Conservation (phyloP, 495 filamentous ascomycete genomes). For the Talaromyces wortmannii region DNA sequence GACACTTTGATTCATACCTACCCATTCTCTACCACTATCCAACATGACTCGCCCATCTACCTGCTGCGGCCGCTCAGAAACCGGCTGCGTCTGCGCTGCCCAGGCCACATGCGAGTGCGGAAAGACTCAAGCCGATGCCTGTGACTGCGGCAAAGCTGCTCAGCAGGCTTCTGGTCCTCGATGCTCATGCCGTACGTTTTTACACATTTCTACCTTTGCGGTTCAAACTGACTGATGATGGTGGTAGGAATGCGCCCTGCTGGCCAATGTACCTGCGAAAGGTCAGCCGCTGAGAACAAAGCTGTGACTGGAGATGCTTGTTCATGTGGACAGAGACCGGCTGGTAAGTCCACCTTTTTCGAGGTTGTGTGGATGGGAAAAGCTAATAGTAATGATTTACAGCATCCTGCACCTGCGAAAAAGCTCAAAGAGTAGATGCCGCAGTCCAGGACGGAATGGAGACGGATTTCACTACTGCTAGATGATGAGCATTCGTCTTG, state of each 20-base stretch:
- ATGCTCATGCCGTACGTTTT: slow-evolving; percentile 72
- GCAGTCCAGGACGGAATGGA: slow-evolving; percentile 43
- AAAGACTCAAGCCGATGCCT: slow-evolving; percentile 75
- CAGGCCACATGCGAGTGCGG: slow-evolving; percentile 81
- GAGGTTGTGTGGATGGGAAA: neutral
- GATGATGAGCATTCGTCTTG: neutral
- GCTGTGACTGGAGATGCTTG: slow-evolving; percentile 53
- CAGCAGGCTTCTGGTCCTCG: slow-evolving; percentile 76
- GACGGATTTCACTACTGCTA: slow-evolving; percentile 74
- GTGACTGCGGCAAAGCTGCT: slow-evolving; percentile 71
- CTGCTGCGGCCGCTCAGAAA: slow-evolving; percentile 54
- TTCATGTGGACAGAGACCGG: slow-evolving; percentile 68
- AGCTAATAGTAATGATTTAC: slow-evolving; percentile 8
- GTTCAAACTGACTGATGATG: slow-evolving; percentile 5
- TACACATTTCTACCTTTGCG: slow-evolving; percentile 7
- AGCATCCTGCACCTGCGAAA: slow-evolving; percentile 84
- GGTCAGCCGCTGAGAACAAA: slow-evolving; percentile 65
- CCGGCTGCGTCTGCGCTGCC: slow-evolving; percentile 53
- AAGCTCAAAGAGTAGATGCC: slow-evolving; percentile 46
- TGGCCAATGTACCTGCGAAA: slow-evolving; percentile 77
- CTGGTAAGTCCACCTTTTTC: slow-evolving; percentile 40
- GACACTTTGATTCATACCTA: neutral
- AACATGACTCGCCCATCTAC: slow-evolving; percentile 49
- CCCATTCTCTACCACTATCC: neutral
- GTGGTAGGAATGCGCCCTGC: slow-evolving; percentile 57